Percentiles rank a stretch among this genome's conserved stretches.
phyloP scores from a whole-genome alignment of 768 basidiomycete species.

The Hirschioporus abietinus region DNA sequence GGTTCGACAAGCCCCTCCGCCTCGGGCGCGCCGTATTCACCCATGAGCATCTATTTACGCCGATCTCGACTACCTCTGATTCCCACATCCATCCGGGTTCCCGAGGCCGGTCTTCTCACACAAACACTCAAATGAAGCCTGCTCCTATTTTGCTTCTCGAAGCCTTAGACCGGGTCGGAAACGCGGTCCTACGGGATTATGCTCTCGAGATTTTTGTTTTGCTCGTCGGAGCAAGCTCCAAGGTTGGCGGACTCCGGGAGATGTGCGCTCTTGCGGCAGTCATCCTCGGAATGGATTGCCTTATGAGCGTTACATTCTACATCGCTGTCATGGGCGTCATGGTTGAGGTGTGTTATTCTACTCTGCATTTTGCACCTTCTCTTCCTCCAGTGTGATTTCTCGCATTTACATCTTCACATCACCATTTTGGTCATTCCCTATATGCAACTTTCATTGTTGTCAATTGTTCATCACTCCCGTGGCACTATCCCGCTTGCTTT shows the following conservation, averaged over 20 bases:
- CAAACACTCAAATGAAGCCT: constrained; percentile 54
- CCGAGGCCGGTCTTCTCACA: constrained; percentile 24
- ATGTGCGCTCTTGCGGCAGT: constrained; percentile 93
- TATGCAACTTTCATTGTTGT: background rate
- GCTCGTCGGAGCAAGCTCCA: constrained; percentile 77
- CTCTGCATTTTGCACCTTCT: background rate
- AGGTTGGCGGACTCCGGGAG: constrained; percentile 85
- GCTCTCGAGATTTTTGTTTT: constrained; percentile 89
- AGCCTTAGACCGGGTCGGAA: constrained; percentile 73
- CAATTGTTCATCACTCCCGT: background rate
- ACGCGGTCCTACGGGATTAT: constrained; percentile 87
- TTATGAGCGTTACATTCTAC: constrained; percentile 87
- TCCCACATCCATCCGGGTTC: constrained; percentile 10
- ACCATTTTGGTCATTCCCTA: background rate
- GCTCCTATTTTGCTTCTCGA: constrained; percentile 82
- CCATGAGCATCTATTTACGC: constrained; percentile 57
- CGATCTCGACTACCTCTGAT: constrained; percentile 22
- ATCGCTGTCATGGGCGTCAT: constrained; percentile 87
- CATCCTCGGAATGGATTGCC: constrained; percentile 80
- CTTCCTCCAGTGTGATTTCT: background rate
- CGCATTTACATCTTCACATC: background rate
- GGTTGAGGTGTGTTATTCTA: constrained; percentile 67
- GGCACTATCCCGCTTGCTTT: background rate
- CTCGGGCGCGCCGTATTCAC: constrained; percentile 87
- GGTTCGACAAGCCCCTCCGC: constrained; percentile 95